Percentiles rank a stretch among this genome's conserved stretches.
Conservation (phyloP, 306 rosid genomes). For the Casuarina equisetifolia region DNA sequence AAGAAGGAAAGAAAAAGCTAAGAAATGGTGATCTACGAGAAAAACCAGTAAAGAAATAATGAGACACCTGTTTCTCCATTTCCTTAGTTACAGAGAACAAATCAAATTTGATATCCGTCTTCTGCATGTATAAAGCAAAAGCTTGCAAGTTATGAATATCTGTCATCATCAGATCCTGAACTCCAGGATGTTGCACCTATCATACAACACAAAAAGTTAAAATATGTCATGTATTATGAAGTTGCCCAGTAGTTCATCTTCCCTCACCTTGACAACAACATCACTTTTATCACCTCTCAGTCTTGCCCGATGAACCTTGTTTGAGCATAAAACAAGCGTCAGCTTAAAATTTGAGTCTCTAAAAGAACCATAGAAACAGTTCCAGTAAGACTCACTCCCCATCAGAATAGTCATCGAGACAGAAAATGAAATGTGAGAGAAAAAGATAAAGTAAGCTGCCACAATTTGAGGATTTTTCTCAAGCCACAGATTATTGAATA, state of each 20-base stretch:
- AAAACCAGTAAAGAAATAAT: conserved; percentile 25
- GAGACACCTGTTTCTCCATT: conserved; percentile 87
- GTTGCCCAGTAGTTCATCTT: conserved; percentile 15
- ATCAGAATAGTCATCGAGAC: conserved; percentile 11
- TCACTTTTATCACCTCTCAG: conserved; percentile 70
- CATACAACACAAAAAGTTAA: conserved; percentile 35
- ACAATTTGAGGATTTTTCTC: conserved; percentile 1
- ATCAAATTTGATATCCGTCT: conserved; percentile 92
- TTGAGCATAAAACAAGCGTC: conserved; percentile 35
- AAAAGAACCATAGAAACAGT: conserved; percentile 16
- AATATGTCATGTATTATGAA: conserved; percentile 22
- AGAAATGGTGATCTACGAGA: not conserved
- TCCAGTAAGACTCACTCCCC: conserved; percentile 23
- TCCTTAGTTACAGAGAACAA: conserved; percentile 88
- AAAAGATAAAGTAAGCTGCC: conserved; percentile 20
- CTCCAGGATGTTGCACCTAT: conserved; percentile 99
- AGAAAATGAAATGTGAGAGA: conserved; percentile 19
- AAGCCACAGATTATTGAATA: not conserved
- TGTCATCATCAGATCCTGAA: conserved; percentile 97
- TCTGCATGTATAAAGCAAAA: conserved; percentile 84
- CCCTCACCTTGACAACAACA: conserved; percentile 87
- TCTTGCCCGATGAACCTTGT: conserved; percentile 87
- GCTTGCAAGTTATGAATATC: conserved; percentile 93
- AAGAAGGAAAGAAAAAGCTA: not conserved
- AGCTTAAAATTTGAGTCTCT: conserved; percentile 23